Base-by-base conservation (phyloP, 805 yeast species). In the Starmera pachycereana region DNA sequence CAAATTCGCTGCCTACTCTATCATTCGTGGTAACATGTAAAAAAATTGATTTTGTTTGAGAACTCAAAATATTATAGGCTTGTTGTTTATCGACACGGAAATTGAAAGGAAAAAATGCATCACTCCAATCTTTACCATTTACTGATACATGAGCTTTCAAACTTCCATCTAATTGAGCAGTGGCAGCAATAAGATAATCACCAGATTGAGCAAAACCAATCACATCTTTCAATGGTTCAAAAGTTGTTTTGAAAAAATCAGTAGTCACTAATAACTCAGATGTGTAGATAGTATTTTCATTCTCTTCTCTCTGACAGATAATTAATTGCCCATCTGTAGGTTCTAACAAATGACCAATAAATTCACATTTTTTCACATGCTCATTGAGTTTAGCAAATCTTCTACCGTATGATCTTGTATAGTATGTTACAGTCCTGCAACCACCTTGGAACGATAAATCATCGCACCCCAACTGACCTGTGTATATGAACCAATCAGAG, bases 41-140 rank as follows among this genome's bases (percentile, higher is more conserved):
- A 59, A 88, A 82, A 5, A 92, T 67, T 2, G 95, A 75, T 29
- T 79, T 73, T 0, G 87, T 69, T 25, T 71, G 71, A 1, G 90
- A 76, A 32, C 85, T 87, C 33, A 92, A 64, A 19, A 90, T 71
- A 0, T 96, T 89, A 60, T 85, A 88, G 0, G 87, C 84, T 44
- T 73, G 76, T 46, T 78, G 80, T 30, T 69, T 66, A 34, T 73
- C 73, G 19, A 81, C 76, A 7, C 70, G 61, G 49, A 83, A 65
- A 47, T 69, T 62, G 31, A 74, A 72, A 2, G 98, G 97, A 60
- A 87, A 81, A 43, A 72, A 68, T 0, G 92, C 92, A 42, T 74
- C 81, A 0, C 95, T 86, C 69, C 80, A 92, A 9, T 61, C 66
- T 5, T 52, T 45, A 14, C 97, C 97, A 59, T 90, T 90, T 13